A percentile compares a stretch with the other conserved stretches of the same genome.
Evolutionary conservation across 768 basidiomycete genomes (phyloP).

Genomic region (Psilocybe cyanescens): DNA sequence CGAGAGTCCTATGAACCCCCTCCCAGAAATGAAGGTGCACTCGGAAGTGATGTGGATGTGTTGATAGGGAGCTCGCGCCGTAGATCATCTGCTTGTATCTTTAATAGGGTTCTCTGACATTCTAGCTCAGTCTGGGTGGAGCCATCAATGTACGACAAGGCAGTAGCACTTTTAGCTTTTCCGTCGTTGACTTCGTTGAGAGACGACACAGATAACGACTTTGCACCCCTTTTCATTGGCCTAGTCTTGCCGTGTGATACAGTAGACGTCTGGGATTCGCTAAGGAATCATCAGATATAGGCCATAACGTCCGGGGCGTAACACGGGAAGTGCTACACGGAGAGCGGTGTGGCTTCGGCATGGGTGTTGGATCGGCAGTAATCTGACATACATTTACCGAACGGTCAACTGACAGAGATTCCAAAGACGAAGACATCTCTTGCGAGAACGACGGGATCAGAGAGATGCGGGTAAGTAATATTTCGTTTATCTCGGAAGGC

Average conservation of each 20-base stretch:
- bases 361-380: constrained; percentile 1
- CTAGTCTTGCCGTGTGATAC: not conserved
- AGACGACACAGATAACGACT: not conserved
- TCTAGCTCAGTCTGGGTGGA: constrained; percentile 3
- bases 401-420: constrained; percentile 13
- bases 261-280: not conserved
- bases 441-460: constrained; percentile 10
- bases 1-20: not conserved
- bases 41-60: not conserved
- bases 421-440: constrained; percentile 2
- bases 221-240: not conserved
- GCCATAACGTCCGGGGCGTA: constrained; percentile 4
- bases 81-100: not conserved
- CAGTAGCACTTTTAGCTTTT: not conserved
- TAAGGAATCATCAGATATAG: not conserved
- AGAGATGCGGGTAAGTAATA: not conserved
- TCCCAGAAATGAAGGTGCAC: not conserved
- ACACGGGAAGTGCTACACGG: not conserved
- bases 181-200: not conserved
- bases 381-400: not conserved
- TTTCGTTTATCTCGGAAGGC: not conserved
- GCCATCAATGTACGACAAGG: not conserved
- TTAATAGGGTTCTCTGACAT: not conserved
- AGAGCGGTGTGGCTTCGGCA: not conserved
- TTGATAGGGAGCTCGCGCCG: not conserved